phyloP scores from a whole-genome alignment of 164 flowering plant species.

The Vitis riparia region DNA sequence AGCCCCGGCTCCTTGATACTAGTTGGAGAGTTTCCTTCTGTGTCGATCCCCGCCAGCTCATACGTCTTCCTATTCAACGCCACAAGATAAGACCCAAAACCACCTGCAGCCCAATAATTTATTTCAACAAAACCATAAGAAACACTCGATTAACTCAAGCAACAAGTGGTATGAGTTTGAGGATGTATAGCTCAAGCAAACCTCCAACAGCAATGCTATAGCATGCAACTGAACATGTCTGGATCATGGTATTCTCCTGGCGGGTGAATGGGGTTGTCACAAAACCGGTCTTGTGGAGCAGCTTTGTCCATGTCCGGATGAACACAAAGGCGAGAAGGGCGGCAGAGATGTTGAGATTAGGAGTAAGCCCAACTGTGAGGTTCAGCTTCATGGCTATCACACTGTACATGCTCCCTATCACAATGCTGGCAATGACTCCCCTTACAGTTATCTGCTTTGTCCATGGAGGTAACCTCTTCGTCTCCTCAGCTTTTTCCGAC shows the following conservation, averaged over 20 bases:
- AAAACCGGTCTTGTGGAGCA: constrained; percentile 56
- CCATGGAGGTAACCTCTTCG: constrained; percentile 61
- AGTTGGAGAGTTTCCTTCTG: constrained; percentile 53
- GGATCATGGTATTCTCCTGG: constrained; percentile 94
- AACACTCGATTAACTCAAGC: not conserved
- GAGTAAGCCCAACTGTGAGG: constrained; percentile 82
- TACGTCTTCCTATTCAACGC: constrained; percentile 74
- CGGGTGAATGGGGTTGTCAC: constrained; percentile 64
- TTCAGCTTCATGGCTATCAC: constrained; percentile 82
- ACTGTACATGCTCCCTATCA: constrained; percentile 71
- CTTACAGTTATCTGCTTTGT: constrained; percentile 69
- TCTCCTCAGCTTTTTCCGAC: constrained; percentile 11
- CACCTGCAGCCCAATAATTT: constrained; percentile 49
- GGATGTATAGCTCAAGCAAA: constrained; percentile 11
- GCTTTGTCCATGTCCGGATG: constrained; percentile 66
- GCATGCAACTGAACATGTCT: constrained; percentile 92
- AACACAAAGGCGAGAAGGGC: constrained; percentile 85
- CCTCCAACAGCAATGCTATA: constrained; percentile 87
- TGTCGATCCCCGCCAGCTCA: constrained; percentile 59
- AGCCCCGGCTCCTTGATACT: constrained; percentile 72
- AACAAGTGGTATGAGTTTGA: not conserved
- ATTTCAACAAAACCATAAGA: not conserved
- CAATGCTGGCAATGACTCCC: constrained; percentile 66
- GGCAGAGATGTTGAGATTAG: constrained; percentile 86
- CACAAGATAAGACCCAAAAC: constrained; percentile 87